These are phyloP conservation scores for Candida railenensis DNA, from an alignment of 805 yeast genomes.

Conservation along the genomic window DNA sequence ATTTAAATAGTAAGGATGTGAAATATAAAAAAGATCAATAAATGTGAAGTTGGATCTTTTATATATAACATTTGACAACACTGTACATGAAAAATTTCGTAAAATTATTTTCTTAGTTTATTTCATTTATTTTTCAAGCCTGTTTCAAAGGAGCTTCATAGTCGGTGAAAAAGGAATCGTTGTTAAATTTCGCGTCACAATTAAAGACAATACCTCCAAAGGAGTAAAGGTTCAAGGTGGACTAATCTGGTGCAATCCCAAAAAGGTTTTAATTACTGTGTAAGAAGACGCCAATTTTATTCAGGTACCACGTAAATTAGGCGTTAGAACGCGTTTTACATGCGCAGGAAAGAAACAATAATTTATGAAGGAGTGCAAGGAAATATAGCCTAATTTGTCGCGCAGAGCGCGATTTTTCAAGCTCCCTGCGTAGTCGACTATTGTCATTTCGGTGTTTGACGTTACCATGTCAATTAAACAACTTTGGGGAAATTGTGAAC, in stretches of 20 bases:
- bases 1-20: no score
- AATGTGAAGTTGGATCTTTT: background rate
- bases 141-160: constrained; percentile 1
- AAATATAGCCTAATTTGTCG: background rate
- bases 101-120: no score
- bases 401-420: background rate
- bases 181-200: constrained; percentile 5
- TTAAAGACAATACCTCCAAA: background rate
- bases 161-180: background rate
- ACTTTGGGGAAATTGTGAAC: background rate
- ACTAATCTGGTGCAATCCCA: background rate
- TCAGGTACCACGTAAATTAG: background rate
- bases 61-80: no score
- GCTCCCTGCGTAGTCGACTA: background rate
- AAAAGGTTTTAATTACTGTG: background rate
- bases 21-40: background rate
- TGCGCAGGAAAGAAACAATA: background rate
- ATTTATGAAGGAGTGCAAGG: background rate
- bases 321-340: background rate
- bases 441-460: background rate
- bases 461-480: background rate
- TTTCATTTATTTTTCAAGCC: background rate
- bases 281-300: background rate
- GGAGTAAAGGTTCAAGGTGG: background rate
- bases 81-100: no score